phyloP scores from a whole-genome alignment of 106 monocot species.

The Vanilla planifolia region DNA sequence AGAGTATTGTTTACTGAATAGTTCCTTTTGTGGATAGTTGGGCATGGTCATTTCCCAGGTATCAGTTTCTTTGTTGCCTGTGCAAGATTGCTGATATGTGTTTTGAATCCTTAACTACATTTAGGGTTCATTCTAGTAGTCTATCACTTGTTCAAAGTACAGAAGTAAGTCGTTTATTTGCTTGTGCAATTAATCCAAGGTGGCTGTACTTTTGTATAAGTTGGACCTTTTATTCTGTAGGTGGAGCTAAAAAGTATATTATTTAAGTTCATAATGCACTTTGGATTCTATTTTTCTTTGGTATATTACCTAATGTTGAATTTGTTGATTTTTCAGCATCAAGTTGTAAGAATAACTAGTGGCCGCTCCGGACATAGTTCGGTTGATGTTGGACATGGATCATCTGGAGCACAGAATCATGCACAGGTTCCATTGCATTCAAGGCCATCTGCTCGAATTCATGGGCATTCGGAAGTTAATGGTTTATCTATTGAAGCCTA shows the following conservation, averaged over 20 bases:
- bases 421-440: conserved; percentile 12
- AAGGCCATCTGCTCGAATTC: conserved; percentile 32
- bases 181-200: too few relatives aligned
- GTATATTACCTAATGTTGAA: neutral
- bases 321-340: conserved; percentile 19
- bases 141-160: too few relatives aligned
- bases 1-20: too few relatives aligned
- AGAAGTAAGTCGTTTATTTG: too few relatives aligned
- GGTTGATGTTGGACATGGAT: conserved; percentile 13
- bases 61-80: too few relatives aligned
- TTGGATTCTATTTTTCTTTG: neutral
- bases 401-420: conserved; percentile 1
- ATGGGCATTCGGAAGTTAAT: conserved; percentile 23
- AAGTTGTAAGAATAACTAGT: conserved; percentile 17
- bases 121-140: too few relatives aligned
- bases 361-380: neutral
- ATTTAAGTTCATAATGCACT: neutral
- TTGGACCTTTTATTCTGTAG: too few relatives aligned
- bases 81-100: too few relatives aligned
- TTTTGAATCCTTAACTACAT: too few relatives aligned
- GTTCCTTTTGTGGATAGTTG: too few relatives aligned
- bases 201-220: too few relatives aligned
- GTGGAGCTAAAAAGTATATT: neutral
- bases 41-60: too few relatives aligned
- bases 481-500: conserved; percentile 54